Evolutionary conservation across 352 stramenopile genomes (phyloP), one percentile per base, ranked within the genome.

Genomic region (Pythium plurisporium): DNA sequence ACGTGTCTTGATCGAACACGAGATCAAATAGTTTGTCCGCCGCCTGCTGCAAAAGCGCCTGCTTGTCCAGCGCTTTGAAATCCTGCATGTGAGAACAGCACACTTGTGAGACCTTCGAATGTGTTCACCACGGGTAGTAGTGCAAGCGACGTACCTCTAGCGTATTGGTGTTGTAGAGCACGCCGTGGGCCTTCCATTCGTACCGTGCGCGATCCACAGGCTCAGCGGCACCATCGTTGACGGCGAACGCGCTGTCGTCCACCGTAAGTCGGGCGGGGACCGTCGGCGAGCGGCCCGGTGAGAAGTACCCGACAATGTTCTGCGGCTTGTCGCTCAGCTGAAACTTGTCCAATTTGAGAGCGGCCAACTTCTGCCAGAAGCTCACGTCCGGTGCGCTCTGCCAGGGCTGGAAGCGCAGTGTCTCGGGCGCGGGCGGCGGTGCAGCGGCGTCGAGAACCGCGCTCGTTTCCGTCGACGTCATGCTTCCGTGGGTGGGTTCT

Each of bases 1-100:
- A 17, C 6, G 9, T 26, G 33, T 46, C 48, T 0, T 19, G 20
- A 5, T 73, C 50, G 17, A 89, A 52, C 14, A 46, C 61, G 1
- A 69, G 22, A 29, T 75, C 56, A 15, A 88, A 44, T 33, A 86
- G 65, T 11, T 67, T 57, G 5, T 75, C 67, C 4, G 59, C 73
- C 6, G 69, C 65, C 19, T 73, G 45, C 47, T 74, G 67, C 11
- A 96, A 65, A 8, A 96, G 47, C n/a, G 66, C 63, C 2, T 65
- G 38, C 58, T 97, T 97, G 69, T 97, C 87, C 17, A 92, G 59
- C 1, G 57, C 73, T 61, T 94, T 94, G 53, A 97, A 96, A 17
- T 85, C 82, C 82, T 91, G 37, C 26, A 20, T 25, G 25, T 4
- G 19, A n/a, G 7, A 43, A 42, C 22, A 43, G 29, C 5, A 22